Base-by-base conservation (phyloP, 495 filamentous ascomycete genomes). In the Aspergillus saccharolyticus region DNA sequence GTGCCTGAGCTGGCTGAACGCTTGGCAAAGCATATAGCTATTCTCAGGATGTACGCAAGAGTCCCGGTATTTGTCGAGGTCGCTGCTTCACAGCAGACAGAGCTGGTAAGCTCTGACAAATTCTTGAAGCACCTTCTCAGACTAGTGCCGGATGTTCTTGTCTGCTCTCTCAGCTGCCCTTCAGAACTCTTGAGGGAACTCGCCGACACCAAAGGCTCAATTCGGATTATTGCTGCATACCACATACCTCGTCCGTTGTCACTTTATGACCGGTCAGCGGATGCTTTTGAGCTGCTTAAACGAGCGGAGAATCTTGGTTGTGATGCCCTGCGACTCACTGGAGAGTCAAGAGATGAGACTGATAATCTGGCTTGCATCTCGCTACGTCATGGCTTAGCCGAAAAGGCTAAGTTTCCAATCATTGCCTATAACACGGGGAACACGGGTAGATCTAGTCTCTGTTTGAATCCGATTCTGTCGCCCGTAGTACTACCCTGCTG, bases 391-490 rank as follows among this genome's bases (percentile, higher is more conserved):
- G 3, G 9, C 18, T 3, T 46, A 10, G 9, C 16, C 44, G n/a
- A 46, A 1, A 20, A 20, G 22, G 19, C 44, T 21, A 47, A 21
- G 18, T 33, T 68, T 15, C 65, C 68, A 1, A 52, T 68, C 0
- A 59, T 64, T 30, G 54, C 53, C 15, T 68, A 70, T 42, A 63
- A 68, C 42, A 61, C 1, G 18, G 44, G 44, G 14, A 2, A 18
- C 3, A 67, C 78, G 5, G 86, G 87, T 1, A 74, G 79, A 15
- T 63, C 78, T 7, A 85, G 82, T 1, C 71, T 79, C 3, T 80
- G 81, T n/a, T 79, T 87, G 54, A 85, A 83, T 51, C 66, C 69
- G 21, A 82, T 81, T 9, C 71, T 89, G 28, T 83, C 78, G 10
- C 83, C 85, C 1, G 83, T 87, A 6, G 79, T 63, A 2, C 46